Evolutionary conservation across 352 stramenopile genomes (phyloP).

Genomic region (Thalassiosira mediterranea): DNA sequence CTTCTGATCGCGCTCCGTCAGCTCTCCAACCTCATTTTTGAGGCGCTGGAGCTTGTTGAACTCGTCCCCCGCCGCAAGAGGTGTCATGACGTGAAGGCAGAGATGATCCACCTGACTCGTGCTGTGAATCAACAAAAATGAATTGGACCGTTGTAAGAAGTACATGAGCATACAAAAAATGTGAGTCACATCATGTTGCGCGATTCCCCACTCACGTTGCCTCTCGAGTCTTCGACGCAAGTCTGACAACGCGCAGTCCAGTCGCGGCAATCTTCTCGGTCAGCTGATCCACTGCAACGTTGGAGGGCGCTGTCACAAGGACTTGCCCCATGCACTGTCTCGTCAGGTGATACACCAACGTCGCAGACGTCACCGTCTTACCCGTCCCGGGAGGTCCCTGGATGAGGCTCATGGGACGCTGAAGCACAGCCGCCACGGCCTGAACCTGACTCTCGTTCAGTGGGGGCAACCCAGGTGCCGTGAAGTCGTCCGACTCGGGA

Average conservation of each 20-base stretch:
- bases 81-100: slow-evolving; percentile 95
- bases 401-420: slow-evolving; percentile 97
- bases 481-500: slow-evolving; percentile 68
- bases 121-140: too few species aligned
- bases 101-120: slow-evolving; percentile 95
- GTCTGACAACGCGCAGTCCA: slow-evolving; percentile 95
- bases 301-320: slow-evolving; percentile 97
- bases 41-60: slow-evolving; percentile 89
- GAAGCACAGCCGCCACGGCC: slow-evolving; percentile 94
- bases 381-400: slow-evolving; percentile 95
- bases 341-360: slow-evolving; percentile 99
- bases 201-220: too few species aligned
- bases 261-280: slow-evolving; percentile 98
- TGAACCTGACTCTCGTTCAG: slow-evolving; percentile 97
- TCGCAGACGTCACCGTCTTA: slow-evolving; percentile 98
- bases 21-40: slow-evolving; percentile 94
- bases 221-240: slow-evolving; percentile 98
- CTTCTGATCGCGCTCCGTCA: slow-evolving; percentile 95
- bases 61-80: slow-evolving; percentile 81
- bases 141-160: too few species aligned
- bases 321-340: slow-evolving; percentile 98
- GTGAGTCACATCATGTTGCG: too few species aligned
- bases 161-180: too few species aligned
- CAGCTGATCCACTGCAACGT: slow-evolving; percentile 98
- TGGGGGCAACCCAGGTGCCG: slow-evolving; percentile 92